Base-by-base conservation (phyloP, 2,329 filamentous ascomycete genomes). In the Colletotrichum sp. region DNA sequence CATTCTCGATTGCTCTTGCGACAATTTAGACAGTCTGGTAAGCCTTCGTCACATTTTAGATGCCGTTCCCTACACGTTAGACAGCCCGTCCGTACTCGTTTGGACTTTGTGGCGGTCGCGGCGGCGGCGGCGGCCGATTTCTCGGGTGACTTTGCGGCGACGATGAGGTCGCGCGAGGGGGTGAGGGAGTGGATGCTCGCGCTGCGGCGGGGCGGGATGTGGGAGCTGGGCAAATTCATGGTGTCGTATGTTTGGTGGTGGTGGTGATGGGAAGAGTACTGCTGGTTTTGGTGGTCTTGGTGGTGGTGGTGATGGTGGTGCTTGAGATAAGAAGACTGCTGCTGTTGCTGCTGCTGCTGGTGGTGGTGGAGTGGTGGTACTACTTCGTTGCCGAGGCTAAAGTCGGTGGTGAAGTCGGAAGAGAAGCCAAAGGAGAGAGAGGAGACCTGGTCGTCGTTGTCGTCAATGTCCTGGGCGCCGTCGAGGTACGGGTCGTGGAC, bases 31-130 rank as follows among this genome's bases (percentile, higher is more conserved):
- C 90, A 92, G 39, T 89, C 86, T 8, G 90, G 90, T 6, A 85
- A 80, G 7, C 89, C 93, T 84, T 98, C 95, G 82, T 98, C 96
- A 83, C 96, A 98, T 84, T 98, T 98, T 68, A 98, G 87, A 87
- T 98, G 96, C 63, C 96, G 89, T 83, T 98, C 94, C 79, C 96
- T 90, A 84, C 96, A 98, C 4, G 96, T 98, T 78, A 98, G 86
- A 83, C 96, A 98, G 48, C 96, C 96, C 5, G 96, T 98, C 63
- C 96, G 92, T 22, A 98, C 95, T 78, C 96, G 90, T 85, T 94
- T 96, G n/a, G 95, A 93, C 83, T 96, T 96, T 77, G 82, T 84
- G 32, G 82, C 81, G 9, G 80, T 78, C 9, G 57, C 69, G 19
- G 77, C 78, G 30, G 64, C 74, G 28, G 68, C 68, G 15, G 75